Base-by-base conservation (phyloP, 805 yeast genomes). In the Candida qinlingensis region DNA sequence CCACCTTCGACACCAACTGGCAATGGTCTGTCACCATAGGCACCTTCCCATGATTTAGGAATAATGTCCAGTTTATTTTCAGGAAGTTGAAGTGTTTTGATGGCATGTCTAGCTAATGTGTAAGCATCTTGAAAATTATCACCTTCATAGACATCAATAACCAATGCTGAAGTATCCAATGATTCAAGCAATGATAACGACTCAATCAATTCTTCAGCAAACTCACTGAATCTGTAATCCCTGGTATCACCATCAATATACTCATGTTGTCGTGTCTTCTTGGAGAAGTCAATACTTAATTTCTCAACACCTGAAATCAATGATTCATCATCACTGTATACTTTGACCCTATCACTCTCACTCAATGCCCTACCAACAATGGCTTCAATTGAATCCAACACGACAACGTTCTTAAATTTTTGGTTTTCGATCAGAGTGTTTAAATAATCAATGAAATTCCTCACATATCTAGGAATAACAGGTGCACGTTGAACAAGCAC, bases 401-500 rank as follows among this genome's bases (percentile, higher is more conserved):
- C 60, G 2, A 85, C 42, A 2, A 87, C 71, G 8, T 72, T 68
- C 1, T 63, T 53, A 47, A 83, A 77, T 2, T 68, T 62, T 28
- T 26, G 44, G 57, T 8, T 62, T 60, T 4, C 59, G 49, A 10
- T 85, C 67, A 40, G 83, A 76, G 1, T 83, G 81, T 1, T 81
- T 52, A 83, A 68, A 13, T 82, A 75, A 2, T 66, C 57, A 5
- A 84, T 70, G 60, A 83, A 86, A 39, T 65, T 67, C 34, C 63
- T 59, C 9, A 76, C 69, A 50, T 70, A 77, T 0, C 83, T 83
- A 0, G 92, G 85, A n/a, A 90, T 70, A 3, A 89, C 73, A 0
- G 97, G 97, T 1, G 96, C 76, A 44, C 97, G 69, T 60, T 88
- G 90, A 59, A 88, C 96, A 3, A 91, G 60, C n/a, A 88, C 55